Conservation (phyloP, 2,329 filamentous ascomycete genomes). For the Colletotrichum scovillei region DNA sequence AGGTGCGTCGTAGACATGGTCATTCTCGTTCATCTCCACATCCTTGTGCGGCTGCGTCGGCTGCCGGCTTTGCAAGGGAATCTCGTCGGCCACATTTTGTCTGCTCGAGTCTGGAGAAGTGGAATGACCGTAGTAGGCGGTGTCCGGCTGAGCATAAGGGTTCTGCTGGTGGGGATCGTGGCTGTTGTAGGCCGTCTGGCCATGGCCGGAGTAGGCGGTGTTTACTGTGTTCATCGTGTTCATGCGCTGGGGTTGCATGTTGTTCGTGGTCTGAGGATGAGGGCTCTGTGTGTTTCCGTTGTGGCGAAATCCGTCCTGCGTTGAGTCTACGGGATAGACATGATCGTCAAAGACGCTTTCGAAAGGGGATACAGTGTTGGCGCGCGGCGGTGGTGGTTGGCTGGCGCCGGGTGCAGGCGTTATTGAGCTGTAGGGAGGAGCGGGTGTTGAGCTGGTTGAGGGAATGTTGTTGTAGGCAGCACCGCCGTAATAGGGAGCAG, state of each 20-base stretch:
- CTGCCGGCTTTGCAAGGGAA: conserved; percentile 65
- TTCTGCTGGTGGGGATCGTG: conserved; percentile 13
- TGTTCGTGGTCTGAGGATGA: conserved; percentile 25
- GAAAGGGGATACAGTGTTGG: conserved; percentile 65
- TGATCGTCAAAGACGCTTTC: conserved; percentile 76
- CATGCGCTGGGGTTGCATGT: conserved; percentile 41
- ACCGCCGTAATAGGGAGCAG: conserved; percentile 55
- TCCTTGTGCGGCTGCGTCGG: conserved; percentile 48
- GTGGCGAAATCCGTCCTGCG: conserved; percentile 38
- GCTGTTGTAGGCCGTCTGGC: conserved; percentile 10
- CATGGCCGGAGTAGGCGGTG: conserved; percentile 25
- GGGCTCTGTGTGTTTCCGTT: conserved; percentile 39
- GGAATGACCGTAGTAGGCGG: conserved; percentile 65
- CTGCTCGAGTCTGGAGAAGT: conserved; percentile 46
- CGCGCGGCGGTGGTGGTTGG: conserved; percentile 47
- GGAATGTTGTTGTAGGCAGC: conserved; percentile 52
- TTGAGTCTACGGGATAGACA: conserved; percentile 68
- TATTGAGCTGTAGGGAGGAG: conserved; percentile 48
- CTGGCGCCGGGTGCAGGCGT: conserved; percentile 25
- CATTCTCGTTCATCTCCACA: conserved; percentile 57
- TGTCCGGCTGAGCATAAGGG: conserved; percentile 55
- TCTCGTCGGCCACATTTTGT: conserved; percentile 59
- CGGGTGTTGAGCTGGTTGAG: conserved; percentile 52
- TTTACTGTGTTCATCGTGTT: conserved; percentile 27
- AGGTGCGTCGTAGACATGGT: conserved; percentile 72